A percentile compares a stretch with the other conserved stretches of the same genome.
Evolutionary conservation across 352 stramenopile genomes (phyloP).

Genomic region (Pythium periplocum): DNA sequence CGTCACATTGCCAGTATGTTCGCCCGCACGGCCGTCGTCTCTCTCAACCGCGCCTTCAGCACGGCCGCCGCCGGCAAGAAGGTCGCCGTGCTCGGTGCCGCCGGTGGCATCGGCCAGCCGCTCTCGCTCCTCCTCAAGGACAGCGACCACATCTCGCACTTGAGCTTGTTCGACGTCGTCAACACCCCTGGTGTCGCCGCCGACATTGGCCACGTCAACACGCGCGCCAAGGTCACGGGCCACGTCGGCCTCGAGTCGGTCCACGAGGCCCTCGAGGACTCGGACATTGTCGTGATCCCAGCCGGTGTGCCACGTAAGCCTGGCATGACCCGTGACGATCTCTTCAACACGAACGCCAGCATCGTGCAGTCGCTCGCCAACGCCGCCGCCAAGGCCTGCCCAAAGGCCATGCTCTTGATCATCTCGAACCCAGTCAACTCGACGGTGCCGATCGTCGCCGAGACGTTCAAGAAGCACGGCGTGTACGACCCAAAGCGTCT

Average conservation of each 20-base stretch:
- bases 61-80: conserved; percentile 63
- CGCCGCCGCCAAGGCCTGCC: conserved; percentile 93
- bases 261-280: conserved; percentile 44
- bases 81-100: conserved; percentile 88
- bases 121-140: conserved; percentile 98
- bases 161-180: conserved; percentile 98
- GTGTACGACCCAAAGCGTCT: conserved; percentile 97
- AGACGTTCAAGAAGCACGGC: conserved; percentile 95
- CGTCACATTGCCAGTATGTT: conserved; percentile 13
- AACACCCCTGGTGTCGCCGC: conserved; percentile 97
- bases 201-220: conserved; percentile 94
- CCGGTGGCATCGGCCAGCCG: conserved; percentile 98
- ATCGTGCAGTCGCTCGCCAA: conserved; percentile 97
- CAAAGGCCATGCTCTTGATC: conserved; percentile 94
- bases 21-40: conserved; percentile 17
- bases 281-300: conserved; percentile 98
- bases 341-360: conserved; percentile 94
- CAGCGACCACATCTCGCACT: conserved; percentile 92
- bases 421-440: conserved; percentile 99
- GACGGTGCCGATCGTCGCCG: conserved; percentile 98
- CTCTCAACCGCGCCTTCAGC: conserved; percentile 42
- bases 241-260: conserved; percentile 51
- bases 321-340: conserved; percentile 94
- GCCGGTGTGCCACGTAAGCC: conserved; percentile 99
- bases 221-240: conserved; percentile 39